Conservation (phyloP, 2,329 filamentous ascomycete species). For the Fusarium tjaetaba region DNA sequence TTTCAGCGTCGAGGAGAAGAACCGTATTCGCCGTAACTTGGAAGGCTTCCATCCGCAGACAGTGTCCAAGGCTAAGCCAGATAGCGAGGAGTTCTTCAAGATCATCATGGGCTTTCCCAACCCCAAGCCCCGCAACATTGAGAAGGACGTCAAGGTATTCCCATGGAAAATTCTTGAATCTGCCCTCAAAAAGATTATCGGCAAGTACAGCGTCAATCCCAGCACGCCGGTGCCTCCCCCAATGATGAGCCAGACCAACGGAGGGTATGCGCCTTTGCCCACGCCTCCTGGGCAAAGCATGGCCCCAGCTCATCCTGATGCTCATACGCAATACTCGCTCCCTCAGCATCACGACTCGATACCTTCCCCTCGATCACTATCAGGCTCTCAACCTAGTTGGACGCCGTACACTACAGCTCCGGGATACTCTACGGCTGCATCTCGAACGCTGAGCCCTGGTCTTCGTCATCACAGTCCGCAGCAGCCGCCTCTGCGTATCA, state of each 20-base stretch:
- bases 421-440: slow-evolving; percentile 47
- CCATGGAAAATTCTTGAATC: slow-evolving; percentile 90
- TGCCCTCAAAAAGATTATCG: slow-evolving; percentile 97
- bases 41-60: slow-evolving; percentile 94
- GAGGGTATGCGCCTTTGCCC: slow-evolving; percentile 56
- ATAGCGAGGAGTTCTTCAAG: slow-evolving; percentile 98
- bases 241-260: slow-evolving; percentile 53
- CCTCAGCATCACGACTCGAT: slow-evolving; percentile 60
- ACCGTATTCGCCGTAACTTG: slow-evolving; percentile 92
- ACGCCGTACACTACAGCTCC: slow-evolving; percentile 54
- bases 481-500: slow-evolving; percentile 51
- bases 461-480: slow-evolving; percentile 51
- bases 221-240: slow-evolving; percentile 51
- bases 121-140: slow-evolving; percentile 96
- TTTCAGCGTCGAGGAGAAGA: slow-evolving; percentile 98
- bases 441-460: slow-evolving; percentile 56
- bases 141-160: slow-evolving; percentile 99
- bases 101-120: slow-evolving; percentile 97
- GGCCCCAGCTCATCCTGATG: slow-evolving; percentile 46
- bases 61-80: slow-evolving; percentile 89
- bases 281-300: slow-evolving; percentile 56
- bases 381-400: slow-evolving; percentile 61
- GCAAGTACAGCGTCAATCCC: slow-evolving; percentile 81
- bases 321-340: slow-evolving; percentile 53
- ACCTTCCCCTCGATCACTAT: slow-evolving; percentile 63